Conservation (phyloP, 108 stramenopile genomes). For the Cyclotella kingstonii region DNA sequence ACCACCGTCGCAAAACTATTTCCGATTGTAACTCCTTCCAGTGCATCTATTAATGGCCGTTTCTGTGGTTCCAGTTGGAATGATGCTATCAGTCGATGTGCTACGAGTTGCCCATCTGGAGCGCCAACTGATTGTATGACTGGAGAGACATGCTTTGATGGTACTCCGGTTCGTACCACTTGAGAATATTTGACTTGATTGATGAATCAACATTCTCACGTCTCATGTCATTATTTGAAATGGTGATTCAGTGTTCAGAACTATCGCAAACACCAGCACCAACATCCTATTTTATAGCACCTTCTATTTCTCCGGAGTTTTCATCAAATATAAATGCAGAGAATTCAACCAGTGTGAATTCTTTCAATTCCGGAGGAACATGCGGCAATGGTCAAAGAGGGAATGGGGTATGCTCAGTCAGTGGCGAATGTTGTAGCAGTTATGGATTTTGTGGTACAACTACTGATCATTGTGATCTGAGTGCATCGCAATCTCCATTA, state of each 20-base stretch:
- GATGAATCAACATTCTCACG: not conserved
- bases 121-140: conserved; percentile 18
- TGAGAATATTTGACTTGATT: not conserved
- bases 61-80: conserved; percentile 24
- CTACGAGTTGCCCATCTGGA: conserved; percentile 12
- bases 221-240: not conserved
- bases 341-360: not conserved
- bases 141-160: conserved; percentile 31
- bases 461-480: conserved; percentile 13
- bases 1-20: not conserved
- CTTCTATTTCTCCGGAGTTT: not conserved
- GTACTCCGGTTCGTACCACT: conserved; percentile 19
- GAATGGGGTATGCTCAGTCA: conserved; percentile 18
- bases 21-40: not conserved
- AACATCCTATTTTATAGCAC: not conserved
- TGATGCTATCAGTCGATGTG: conserved; percentile 23
- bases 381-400: conserved; percentile 20
- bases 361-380: conserved; percentile 9
- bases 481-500: not conserved
- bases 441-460: conserved; percentile 31
- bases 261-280: conserved; percentile 6
- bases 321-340: not conserved
- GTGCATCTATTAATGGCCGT: not conserved
- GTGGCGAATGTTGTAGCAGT: conserved; percentile 20
- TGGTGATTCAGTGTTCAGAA: not conserved